Base-by-base conservation (phyloP, 257 asterid species). In the Oldenlandia corymbosa region DNA sequence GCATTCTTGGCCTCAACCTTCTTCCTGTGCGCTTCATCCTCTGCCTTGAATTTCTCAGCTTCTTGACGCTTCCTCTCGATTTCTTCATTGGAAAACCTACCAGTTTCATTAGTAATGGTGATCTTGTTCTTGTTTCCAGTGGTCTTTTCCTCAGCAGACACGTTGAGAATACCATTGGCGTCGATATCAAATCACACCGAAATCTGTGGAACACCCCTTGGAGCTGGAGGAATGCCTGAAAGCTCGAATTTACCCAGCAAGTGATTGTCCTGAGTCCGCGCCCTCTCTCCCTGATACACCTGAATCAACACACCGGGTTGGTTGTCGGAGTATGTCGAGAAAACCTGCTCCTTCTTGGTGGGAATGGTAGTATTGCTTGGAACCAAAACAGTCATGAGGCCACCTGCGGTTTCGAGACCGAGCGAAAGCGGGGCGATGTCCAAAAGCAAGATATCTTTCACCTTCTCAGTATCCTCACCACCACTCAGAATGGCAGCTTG, bases 61-160 rank as follows among this genome's bases (percentile, higher is more conserved):
- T 86, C 94, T 26, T 83, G 93, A 12, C 82, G 85, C 89, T 82
- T 80, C 68, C 76, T 83, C 72, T 85, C 87, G 0, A 85, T 82
- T n/a, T n/a, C n/a, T n/a, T n/a, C n/a, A n/a, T n/a, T n/a, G n/a
- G n/a, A n/a, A n/a, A n/a, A n/a, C n/a, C 4, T 85, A 18, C 90
- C 90, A 68, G 84, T 84, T 77, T 86, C 91, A 1, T 86, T 86
- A 69, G 95, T 84, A 42, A 86, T 82, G 0, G 95, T 86, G 66
- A 86, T 86, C 75, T 81, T 80, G 80, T 82, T 86, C 83, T 84
- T 86, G 70, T 84, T 85, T 0, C 95, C 95, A 0, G 91, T 84
- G 0, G 91, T 84, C 63, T 81, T 84, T 64, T 86, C 92, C 71
- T 86, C 88, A 0, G 95, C 95, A 0, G 91, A 84, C 21, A 84